Evolutionary conservation across 192 early-diverging fungal species (phyloP).

Genomic region (Phlyctochytrium arcticum): DNA sequence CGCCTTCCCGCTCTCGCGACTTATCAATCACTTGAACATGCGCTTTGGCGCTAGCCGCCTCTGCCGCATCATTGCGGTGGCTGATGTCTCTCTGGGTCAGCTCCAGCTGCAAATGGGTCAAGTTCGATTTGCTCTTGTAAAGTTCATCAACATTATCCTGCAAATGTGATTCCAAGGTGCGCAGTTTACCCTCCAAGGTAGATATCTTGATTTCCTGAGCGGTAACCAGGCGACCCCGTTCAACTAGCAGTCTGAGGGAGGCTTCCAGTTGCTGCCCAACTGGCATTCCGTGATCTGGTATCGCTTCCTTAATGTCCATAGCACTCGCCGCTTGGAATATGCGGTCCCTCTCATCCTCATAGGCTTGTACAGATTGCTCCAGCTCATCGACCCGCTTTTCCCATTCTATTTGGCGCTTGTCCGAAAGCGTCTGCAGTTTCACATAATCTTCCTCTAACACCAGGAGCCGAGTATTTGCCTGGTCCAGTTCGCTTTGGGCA

Average conservation of each 20-base stretch:
- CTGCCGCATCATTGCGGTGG: neutral
- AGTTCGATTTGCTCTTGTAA: slow-evolving; percentile 8
- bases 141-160: slow-evolving; percentile 19
- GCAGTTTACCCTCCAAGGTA: slow-evolving; percentile 26
- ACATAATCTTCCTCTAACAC: slow-evolving; percentile 13
- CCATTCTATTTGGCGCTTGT: slow-evolving; percentile 44
- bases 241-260: slow-evolving; percentile 37
- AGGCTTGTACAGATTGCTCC: slow-evolving; percentile 27
- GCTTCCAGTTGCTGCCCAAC: slow-evolving; percentile 49
- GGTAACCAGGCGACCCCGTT: slow-evolving; percentile 28
- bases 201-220: slow-evolving; percentile 41
- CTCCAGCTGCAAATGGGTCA: slow-evolving; percentile 24
- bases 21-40: neutral
- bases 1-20: slow-evolving; percentile 22
- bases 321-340: slow-evolving; percentile 35
- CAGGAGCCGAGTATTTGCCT: neutral
- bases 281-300: slow-evolving; percentile 45
- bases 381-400: slow-evolving; percentile 41
- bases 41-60: neutral
- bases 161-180: slow-evolving; percentile 14
- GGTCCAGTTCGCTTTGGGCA: slow-evolving; percentile 25
- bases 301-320: slow-evolving; percentile 30
- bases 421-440: slow-evolving; percentile 28
- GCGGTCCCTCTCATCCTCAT: slow-evolving; percentile 47
- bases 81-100: neutral